phyloP scores from a whole-genome alignment of 2,329 filamentous ascomycete species.

The Emericellopsis cladophorae region DNA sequence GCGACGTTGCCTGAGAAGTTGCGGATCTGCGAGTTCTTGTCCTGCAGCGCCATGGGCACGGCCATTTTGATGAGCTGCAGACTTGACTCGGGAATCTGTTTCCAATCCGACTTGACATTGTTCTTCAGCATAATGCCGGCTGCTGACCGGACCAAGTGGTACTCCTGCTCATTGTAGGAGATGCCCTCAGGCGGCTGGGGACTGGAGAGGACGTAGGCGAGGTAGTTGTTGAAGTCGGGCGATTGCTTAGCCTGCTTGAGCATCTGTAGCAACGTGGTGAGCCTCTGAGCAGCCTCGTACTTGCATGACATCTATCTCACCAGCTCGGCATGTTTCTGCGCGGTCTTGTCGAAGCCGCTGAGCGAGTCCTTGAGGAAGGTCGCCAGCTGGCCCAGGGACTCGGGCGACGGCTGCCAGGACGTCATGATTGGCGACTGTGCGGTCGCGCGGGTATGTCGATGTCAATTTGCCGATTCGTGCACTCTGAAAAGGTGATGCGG shows the following conservation, averaged over 20 bases:
- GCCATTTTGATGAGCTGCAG: slow-evolving; percentile 68
- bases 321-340: slow-evolving; percentile 80
- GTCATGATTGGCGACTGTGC: slow-evolving; percentile 30
- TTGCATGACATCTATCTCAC: slow-evolving; percentile 34
- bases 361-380: slow-evolving; percentile 85
- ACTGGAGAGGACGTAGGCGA: slow-evolving; percentile 79
- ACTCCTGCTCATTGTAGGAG: slow-evolving; percentile 44
- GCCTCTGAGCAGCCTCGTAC: not conserved
- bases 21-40: slow-evolving; percentile 70
- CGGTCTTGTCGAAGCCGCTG: slow-evolving; percentile 65
- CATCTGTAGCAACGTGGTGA: slow-evolving; percentile 48
- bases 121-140: slow-evolving; percentile 95
- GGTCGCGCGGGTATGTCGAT: slow-evolving; percentile 1
- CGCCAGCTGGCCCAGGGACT: slow-evolving; percentile 80
- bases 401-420: slow-evolving; percentile 85
- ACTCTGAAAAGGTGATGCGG: not conserved
- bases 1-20: slow-evolving; percentile 87
- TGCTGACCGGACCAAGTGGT: slow-evolving; percentile 70
- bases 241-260: slow-evolving; percentile 77
- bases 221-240: slow-evolving; percentile 94
- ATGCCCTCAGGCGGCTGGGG: slow-evolving; percentile 48
- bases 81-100: slow-evolving; percentile 60
- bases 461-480: not conserved
- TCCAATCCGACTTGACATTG: slow-evolving; percentile 66
- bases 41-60: slow-evolving; percentile 67